Evolutionary conservation across 2,329 filamentous ascomycete genomes (phyloP).

Genomic region (Volutella citrinella): DNA sequence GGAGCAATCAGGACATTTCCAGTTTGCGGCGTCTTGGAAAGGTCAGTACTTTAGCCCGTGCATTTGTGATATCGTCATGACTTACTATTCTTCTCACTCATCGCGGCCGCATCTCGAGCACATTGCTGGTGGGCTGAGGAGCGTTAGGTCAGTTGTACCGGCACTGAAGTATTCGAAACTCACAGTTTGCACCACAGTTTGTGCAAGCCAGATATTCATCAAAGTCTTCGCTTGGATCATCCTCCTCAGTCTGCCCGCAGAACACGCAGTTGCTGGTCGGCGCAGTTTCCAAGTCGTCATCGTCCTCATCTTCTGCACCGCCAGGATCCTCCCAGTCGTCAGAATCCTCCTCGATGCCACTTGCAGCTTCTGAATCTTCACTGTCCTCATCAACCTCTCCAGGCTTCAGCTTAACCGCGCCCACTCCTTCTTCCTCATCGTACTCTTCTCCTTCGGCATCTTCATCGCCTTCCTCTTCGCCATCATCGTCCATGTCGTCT

Average conservation of each 20-base stretch:
- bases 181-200: slow-evolving; percentile 80
- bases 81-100: slow-evolving; percentile 33
- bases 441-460: slow-evolving; percentile 29
- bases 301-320: slow-evolving; percentile 55
- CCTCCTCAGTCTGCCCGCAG: slow-evolving; percentile 78
- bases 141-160: slow-evolving; percentile 33
- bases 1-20: slow-evolving; percentile 52
- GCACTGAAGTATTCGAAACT: slow-evolving; percentile 35
- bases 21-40: too few species aligned
- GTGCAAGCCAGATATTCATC: slow-evolving; percentile 75
- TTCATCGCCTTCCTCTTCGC: slow-evolving; percentile 23
- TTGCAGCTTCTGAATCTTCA: slow-evolving; percentile 46
- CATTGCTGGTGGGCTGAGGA: slow-evolving; percentile 85
- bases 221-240: slow-evolving; percentile 78
- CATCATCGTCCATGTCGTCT: slow-evolving; percentile 33
- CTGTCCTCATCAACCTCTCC: slow-evolving; percentile 47
- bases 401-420: slow-evolving; percentile 55
- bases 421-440: slow-evolving; percentile 53
- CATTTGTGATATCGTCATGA: too few species aligned
- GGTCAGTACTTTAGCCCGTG: too few species aligned
- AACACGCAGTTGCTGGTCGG: slow-evolving; percentile 58
- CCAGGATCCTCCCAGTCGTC: slow-evolving; percentile 54
- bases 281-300: slow-evolving; percentile 54
- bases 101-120: slow-evolving; percentile 62
- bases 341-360: slow-evolving; percentile 49